Evolutionary conservation across 441 rosid genomes (phyloP).

Genomic region (Codiaeum variegatum): DNA sequence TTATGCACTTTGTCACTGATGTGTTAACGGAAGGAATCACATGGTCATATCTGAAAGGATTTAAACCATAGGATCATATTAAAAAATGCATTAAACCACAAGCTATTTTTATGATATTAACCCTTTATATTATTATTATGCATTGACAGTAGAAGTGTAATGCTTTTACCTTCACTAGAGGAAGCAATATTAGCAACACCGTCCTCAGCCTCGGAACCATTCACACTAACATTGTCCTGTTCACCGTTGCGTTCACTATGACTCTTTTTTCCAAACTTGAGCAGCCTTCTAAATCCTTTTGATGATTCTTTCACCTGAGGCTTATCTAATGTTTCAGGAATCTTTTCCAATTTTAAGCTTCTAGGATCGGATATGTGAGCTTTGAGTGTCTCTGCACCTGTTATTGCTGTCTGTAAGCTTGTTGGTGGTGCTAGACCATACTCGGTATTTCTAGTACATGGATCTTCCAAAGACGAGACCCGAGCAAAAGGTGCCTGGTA

Average conservation of each 20-base stretch:
- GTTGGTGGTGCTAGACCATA: constrained; percentile 56
- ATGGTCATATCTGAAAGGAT: too few species aligned
- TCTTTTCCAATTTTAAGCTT: constrained; percentile 49
- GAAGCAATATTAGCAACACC: constrained; percentile 36
- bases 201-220: constrained; percentile 53
- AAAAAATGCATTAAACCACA: too few species aligned
- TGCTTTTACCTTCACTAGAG: constrained; percentile 65
- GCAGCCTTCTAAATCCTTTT: constrained; percentile 70
- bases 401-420: constrained; percentile 34
- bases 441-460: constrained; percentile 51
- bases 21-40: too few species aligned
- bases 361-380: constrained; percentile 44
- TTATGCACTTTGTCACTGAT: too few species aligned
- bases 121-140: too few species aligned
- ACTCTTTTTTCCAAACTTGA: constrained; percentile 83
- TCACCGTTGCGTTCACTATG: constrained; percentile 48
- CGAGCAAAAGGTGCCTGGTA: constrained; percentile 82
- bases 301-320: constrained; percentile 64
- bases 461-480: constrained; percentile 75
- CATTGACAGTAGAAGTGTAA: too few species aligned
- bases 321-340: constrained; percentile 58
- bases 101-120: too few species aligned
- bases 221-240: constrained; percentile 35
- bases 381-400: constrained; percentile 40
- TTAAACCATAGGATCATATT: too few species aligned